These are phyloP conservation scores for Magnolia changhungtana DNA, from an alignment of 164 flowering plant genomes.

Conservation along the genomic window DNA sequence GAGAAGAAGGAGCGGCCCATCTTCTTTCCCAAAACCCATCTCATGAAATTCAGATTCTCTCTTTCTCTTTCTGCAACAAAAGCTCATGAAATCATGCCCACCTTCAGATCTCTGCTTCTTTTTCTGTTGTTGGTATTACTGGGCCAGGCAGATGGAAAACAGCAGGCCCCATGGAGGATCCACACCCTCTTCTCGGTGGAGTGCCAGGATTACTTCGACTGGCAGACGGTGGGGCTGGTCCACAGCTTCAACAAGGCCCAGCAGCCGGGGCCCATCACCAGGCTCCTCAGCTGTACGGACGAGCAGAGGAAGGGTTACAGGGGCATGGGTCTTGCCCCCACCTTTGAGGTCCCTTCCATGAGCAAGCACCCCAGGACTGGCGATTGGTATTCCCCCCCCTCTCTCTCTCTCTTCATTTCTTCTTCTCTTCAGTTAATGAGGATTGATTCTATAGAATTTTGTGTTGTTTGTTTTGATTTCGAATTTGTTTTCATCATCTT, in stretches of 20 bases:
- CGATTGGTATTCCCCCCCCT: constrained; percentile 58
- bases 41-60: too few relatives aligned
- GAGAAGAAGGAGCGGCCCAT: too few relatives aligned
- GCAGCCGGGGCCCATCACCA: constrained; percentile 88
- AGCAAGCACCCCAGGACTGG: constrained; percentile 93
- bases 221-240: constrained; percentile 97
- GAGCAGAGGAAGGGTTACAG: constrained; percentile 74
- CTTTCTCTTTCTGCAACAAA: too few relatives aligned
- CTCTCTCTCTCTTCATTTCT: background rate
- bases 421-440: too few relatives aligned
- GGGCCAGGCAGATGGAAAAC: constrained; percentile 6
- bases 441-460: background rate
- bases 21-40: too few relatives aligned
- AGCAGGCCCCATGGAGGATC: constrained; percentile 65
- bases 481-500: background rate
- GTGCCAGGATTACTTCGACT: constrained; percentile 93
- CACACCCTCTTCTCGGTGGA: constrained; percentile 98
- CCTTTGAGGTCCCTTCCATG: constrained; percentile 95
- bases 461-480: background rate
- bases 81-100: too few relatives aligned
- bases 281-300: constrained; percentile 91
- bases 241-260: constrained; percentile 80
- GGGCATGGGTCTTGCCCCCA: constrained; percentile 93
- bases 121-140: background rate
- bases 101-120: background rate